Evolutionary conservation across 2,329 filamentous ascomycete species (phyloP).

Genomic region (Xylariaceae sp.): DNA sequence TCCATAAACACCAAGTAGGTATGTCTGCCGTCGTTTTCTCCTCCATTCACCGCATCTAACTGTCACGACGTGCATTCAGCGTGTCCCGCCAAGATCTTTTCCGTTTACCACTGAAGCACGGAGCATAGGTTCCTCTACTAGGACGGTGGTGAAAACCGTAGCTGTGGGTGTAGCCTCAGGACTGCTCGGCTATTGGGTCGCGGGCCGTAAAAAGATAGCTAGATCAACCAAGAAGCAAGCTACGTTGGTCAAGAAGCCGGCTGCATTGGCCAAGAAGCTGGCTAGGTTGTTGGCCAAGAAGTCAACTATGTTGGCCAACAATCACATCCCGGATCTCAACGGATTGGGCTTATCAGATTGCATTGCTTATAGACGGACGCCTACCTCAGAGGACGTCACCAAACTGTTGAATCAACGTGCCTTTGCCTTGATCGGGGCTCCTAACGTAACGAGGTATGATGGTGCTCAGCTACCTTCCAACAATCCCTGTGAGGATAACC

Average conservation of each 20-base stretch:
- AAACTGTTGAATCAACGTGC: constrained; percentile 35
- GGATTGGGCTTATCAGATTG: constrained; percentile 29
- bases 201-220: no score
- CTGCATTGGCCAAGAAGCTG: not conserved
- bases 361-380: constrained; percentile 28
- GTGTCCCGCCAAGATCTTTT: constrained; percentile 16
- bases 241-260: not conserved
- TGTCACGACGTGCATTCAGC: constrained; percentile 16
- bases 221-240: no score
- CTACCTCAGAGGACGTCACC: constrained; percentile 33
- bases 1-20: not conserved
- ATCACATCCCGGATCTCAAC: constrained; percentile 32
- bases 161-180: constrained; percentile 23
- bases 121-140: constrained; percentile 8
- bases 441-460: constrained; percentile 34
- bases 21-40: constrained; percentile 27
- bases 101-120: constrained; percentile 26
- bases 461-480: constrained; percentile 39
- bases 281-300: no score
- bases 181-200: constrained; percentile 15
- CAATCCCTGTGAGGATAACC: constrained; percentile 39
- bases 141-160: constrained; percentile 18
- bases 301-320: no score
- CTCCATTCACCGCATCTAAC: constrained; percentile 26
- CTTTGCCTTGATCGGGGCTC: constrained; percentile 18